phyloP scores from a whole-genome alignment of 106 monocot species.

The Triglochin maritima region DNA sequence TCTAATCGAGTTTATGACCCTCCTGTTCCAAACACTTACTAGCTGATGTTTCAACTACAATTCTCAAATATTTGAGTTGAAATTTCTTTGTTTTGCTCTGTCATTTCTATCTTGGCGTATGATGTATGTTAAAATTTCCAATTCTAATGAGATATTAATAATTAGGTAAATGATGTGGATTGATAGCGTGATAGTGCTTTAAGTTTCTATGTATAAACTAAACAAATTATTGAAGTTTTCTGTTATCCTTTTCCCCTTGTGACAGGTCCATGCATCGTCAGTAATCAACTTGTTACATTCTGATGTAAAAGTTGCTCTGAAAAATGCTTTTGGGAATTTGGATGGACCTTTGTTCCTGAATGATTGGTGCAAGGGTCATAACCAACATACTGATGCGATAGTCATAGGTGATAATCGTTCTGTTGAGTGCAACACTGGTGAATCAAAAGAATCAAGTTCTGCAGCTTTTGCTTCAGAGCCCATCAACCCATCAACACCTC shows the following conservation, averaged over 20 bases:
- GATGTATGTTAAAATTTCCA: too few relatives aligned
- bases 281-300: slow-evolving; percentile 77
- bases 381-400: slow-evolving; percentile 33
- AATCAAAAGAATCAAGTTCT: slow-evolving; percentile 50
- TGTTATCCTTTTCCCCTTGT: slow-evolving; percentile 4
- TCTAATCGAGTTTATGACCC: too few relatives aligned
- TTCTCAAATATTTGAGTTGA: too few relatives aligned
- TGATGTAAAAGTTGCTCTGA: slow-evolving; percentile 68
- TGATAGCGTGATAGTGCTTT: too few relatives aligned
- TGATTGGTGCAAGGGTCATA: slow-evolving; percentile 83
- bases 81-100: too few relatives aligned
- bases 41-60: too few relatives aligned
- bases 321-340: slow-evolving; percentile 64
- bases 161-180: too few relatives aligned
- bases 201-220: too few relatives aligned
- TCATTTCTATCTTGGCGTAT: too few relatives aligned
- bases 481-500: slow-evolving; percentile 54
- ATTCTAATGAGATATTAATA: too few relatives aligned
- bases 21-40: too few relatives aligned
- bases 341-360: slow-evolving; percentile 70
- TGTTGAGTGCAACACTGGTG: slow-evolving; percentile 32
- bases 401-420: slow-evolving; percentile 38
- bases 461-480: slow-evolving; percentile 48
- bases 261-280: slow-evolving; percentile 59
- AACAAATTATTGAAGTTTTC: too few relatives aligned